These are phyloP conservation scores for Aegilops longissima DNA, from an alignment of 176 grass and related monocot genomes.

Conservation along the genomic window DNA sequence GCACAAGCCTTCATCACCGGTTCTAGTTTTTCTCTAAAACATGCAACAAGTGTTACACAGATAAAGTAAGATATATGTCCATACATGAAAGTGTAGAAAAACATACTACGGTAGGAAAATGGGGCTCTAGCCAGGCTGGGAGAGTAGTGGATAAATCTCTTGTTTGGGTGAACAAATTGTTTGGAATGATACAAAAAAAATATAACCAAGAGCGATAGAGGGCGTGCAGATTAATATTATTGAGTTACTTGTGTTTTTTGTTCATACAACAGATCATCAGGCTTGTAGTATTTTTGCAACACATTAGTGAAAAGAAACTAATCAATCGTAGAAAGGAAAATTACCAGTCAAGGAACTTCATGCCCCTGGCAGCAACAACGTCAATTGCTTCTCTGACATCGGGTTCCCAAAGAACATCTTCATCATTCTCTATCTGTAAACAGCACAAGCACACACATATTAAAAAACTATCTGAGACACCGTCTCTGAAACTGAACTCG, in stretches of 20 bases:
- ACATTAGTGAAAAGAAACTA: not conserved
- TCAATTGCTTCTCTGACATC: constrained; percentile 73
- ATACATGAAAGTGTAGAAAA: not conserved
- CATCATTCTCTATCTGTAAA: constrained; percentile 77
- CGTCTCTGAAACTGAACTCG: not conserved
- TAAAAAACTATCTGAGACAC: not conserved
- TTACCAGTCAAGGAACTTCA: constrained; percentile 89
- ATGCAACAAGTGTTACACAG: too few species aligned
- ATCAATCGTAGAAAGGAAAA: constrained; percentile 1
- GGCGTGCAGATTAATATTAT: not conserved
- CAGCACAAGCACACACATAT: not conserved
- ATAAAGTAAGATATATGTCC: too few species aligned
- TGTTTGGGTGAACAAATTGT: not conserved
- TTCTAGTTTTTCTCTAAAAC: too few species aligned
- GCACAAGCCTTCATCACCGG: too few species aligned
- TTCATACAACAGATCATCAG: not conserved
- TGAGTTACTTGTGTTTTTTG: not conserved
- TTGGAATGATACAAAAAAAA: not conserved
- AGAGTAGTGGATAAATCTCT: not conserved
- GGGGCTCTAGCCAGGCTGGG: too few species aligned
- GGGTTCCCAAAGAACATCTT: constrained; percentile 81
- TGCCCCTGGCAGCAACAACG: constrained; percentile 56
- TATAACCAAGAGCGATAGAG: not conserved
- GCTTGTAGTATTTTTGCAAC: not conserved
- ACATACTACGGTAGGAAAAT: not conserved